phyloP scores from a whole-genome alignment of 116 monocot species.

The Thalassia testudinum region DNA sequence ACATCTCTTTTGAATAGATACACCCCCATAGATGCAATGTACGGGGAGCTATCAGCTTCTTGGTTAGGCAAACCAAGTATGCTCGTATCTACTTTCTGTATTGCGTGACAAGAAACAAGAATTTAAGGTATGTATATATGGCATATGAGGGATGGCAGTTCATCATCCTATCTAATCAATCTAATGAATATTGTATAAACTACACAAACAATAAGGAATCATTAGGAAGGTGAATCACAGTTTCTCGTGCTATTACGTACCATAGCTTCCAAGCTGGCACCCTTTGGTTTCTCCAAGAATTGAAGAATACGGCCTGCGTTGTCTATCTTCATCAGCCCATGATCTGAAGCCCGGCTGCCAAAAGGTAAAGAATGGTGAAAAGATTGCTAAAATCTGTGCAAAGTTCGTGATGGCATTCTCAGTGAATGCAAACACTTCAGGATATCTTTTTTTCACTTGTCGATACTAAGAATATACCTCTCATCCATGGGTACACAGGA shows the following conservation, averaged over 20 bases:
- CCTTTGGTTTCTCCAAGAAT: conserved; percentile 91
- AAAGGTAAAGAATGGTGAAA: background rate
- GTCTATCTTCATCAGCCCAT: conserved; percentile 82
- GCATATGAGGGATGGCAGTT: background rate
- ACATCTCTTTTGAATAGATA: conserved; percentile 72
- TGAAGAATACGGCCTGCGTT: conserved; percentile 48
- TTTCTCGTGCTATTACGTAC: conserved; percentile 14
- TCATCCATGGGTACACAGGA: conserved; percentile 68
- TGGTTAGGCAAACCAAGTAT: conserved; percentile 43
- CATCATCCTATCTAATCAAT: background rate
- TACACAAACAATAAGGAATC: background rate
- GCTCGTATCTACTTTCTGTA: conserved; percentile 60
- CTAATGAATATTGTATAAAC: background rate
- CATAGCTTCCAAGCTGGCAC: conserved; percentile 61
- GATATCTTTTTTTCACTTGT: background rate
- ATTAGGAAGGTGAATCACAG: background rate
- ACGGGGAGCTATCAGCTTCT: conserved; percentile 51
- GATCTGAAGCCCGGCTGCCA: conserved; percentile 78
- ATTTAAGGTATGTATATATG: background rate
- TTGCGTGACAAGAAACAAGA: background rate
- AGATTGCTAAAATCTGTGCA: background rate
- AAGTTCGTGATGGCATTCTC: background rate
- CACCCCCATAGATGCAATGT: conserved; percentile 94
- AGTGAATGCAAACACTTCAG: background rate
- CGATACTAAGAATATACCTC: conserved; percentile 24